phyloP scores from a whole-genome alignment of 441 rosid species.

The Populus hybrid region DNA sequence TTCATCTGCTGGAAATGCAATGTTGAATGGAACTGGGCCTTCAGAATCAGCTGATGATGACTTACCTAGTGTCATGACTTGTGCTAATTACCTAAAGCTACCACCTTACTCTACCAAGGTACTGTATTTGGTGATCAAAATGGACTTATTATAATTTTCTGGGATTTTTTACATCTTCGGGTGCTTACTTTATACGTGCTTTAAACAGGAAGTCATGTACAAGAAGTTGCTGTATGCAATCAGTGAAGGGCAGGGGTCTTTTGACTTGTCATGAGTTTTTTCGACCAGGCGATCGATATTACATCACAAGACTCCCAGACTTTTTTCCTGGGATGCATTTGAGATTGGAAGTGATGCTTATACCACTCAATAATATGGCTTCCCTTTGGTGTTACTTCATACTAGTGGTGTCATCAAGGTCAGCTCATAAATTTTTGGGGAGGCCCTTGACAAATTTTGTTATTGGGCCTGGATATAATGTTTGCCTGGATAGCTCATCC shows the following conservation, averaged over 20 bases:
- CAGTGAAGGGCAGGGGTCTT: slow-evolving; percentile 97
- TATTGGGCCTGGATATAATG: neutral
- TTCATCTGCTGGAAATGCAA: slow-evolving; percentile 53
- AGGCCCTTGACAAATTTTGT: neutral
- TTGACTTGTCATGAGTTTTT: slow-evolving; percentile 75
- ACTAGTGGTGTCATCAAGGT: slow-evolving; percentile 27
- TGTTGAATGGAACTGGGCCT: slow-evolving; percentile 63
- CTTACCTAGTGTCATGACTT: slow-evolving; percentile 99
- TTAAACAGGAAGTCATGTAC: slow-evolving; percentile 89
- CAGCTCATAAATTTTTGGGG: slow-evolving; percentile 16
- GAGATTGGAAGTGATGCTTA: slow-evolving; percentile 21
- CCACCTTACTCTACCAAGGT: slow-evolving; percentile 98
- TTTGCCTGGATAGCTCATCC: neutral
- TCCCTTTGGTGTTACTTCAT: slow-evolving; percentile 18
- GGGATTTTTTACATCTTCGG: neutral
- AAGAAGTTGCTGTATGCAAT: slow-evolving; percentile 90
- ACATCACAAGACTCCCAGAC: slow-evolving; percentile 16
- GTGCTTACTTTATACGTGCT: slow-evolving; percentile 10
- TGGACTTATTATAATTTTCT: neutral
- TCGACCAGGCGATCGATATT: slow-evolving; percentile 29
- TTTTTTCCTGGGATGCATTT: slow-evolving; percentile 34
- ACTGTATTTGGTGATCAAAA: neutral
- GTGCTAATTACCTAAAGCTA: slow-evolving; percentile 98
- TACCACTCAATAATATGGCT: slow-evolving; percentile 5
- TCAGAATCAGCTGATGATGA: slow-evolving; percentile 89